Evolutionary conservation across 1,284 basidiomycete species (phyloP), one percentile per base, ranked within the genome.

Genomic region (Ustilago trichophora): DNA sequence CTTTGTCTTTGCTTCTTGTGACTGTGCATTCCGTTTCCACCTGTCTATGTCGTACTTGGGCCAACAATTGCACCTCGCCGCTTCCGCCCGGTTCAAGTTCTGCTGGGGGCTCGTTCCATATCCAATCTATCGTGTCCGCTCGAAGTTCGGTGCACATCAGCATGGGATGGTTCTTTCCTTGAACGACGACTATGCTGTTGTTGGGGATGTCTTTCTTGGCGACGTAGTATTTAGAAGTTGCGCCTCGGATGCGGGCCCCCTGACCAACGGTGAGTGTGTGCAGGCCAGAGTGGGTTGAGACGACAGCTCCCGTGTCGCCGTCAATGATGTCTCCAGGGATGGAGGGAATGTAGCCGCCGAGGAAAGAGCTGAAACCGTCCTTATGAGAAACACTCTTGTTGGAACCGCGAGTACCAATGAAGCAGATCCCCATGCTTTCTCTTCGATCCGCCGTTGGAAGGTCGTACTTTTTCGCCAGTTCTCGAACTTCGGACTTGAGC

Each of bases 351-450:
- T 97, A 98, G 47, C 90, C 86, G 2, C 89, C 47, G 37, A 62
- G 58, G 40, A 59, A 67, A 8, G 50, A 32, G 9, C 35, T 57
- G 36, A 68, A 72, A 2, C 55, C 67, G n/a, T 58, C 37, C 6
- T 32, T 58, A 24, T 64, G 57, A 27, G 44, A 48, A 4, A 53
- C 21, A 1, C 35, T 32, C 10, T 56, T 52, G 21, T 64, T 46
- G 18, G 53, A 55, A 0, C 82, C 93, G 2, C 78, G 65, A n/a
- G 78, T 59, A 24, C 94, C 95, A 7, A 98, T 89, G 72, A 98
- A 98, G 78, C 95, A 98, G 16, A 98, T 86, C 0, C 95, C 95
- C 90, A 97, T 95, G 81, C 91, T 93, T 80, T 98, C 95, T 19
- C 85, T 85, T 48, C 92, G 85, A 2, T 87, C 84, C 1, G 92